Evolutionary conservation across 306 rosid species (phyloP), one percentile per base, ranked within the genome.

Genomic region (Senna tora): DNA sequence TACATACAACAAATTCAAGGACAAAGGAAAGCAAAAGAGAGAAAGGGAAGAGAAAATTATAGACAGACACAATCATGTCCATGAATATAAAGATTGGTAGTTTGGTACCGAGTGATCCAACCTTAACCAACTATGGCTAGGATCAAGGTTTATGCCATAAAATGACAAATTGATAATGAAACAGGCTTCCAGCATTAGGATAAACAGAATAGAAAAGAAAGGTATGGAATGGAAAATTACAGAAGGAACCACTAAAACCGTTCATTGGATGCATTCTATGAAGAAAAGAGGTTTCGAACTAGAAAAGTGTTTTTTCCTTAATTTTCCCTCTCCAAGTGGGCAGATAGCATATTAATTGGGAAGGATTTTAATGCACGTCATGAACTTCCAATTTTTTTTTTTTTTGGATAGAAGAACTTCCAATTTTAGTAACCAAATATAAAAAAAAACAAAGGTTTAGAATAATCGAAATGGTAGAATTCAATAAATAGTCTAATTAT

Each of bases 311-410:
- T 46, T 33, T 46, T 36, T 43, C 66, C 13, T 56, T 16, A 19
- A 47, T 69, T 55, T 52, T 28, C 21, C 69, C 69, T 10, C 9
- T 22, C 73, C 67, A 28, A 22, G 38, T 43, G 8, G 15, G 43
- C 15, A 46, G 45, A 72, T 50, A 68, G 38, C 7, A 3, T 14
- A 49, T 56, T 3, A 7, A 57, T 55, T 63, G 75, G 50, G 68
- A 69, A 69, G 9, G 67, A 16, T 46, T 69, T 28, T 42, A 68
- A 32, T 50, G 33, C 64, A 50, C 16, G 51, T 51, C 16, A 39
- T 17, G 34, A 74, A 69, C 21, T 78, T 65, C 68, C 52, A 51
- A 50, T 70, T 74, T 62, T 47, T n/a, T n/a, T n/a, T n/a, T n/a
- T n/a, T n/a, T n/a, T n/a, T n/a, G n/a, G n/a, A n/a, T n/a, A n/a